Conservation (phyloP, 176 grass and related monocot genomes). For the Saccharum spontaneum region DNA sequence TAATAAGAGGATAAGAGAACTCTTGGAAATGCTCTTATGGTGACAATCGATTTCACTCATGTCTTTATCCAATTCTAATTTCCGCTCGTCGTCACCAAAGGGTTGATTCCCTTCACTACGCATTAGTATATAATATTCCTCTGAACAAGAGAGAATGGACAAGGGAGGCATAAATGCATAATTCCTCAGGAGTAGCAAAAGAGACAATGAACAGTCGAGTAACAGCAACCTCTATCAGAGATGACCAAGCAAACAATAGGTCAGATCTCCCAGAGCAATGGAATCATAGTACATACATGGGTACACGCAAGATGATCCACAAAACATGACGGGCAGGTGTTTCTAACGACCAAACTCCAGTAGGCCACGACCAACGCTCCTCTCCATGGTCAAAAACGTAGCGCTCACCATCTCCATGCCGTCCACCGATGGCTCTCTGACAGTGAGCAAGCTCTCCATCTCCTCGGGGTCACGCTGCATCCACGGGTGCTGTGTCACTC, state of each 20-base stretch:
- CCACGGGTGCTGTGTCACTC: slow-evolving; percentile 12
- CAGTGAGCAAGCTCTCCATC: slow-evolving; percentile 11
- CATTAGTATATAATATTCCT: neutral
- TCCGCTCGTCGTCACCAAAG: too few species aligned
- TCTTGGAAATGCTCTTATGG: neutral
- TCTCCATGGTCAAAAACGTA: neutral
- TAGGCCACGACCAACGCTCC: neutral
- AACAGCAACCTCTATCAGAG: neutral
- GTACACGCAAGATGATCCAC: neutral
- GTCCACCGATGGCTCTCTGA: neutral
- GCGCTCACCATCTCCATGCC: neutral
- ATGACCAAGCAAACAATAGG: neutral
- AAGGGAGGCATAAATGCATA: neutral
- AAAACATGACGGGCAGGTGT: neutral
- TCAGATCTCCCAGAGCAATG: neutral
- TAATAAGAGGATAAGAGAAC: neutral
- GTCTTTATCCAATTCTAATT: neutral
- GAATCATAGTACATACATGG: neutral
- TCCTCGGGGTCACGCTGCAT: slow-evolving; percentile 1
- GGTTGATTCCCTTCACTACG: neutral
- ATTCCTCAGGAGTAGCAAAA: neutral
- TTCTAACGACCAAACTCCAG: slow-evolving; percentile 5
- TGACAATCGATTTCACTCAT: neutral
- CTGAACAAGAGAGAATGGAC: neutral
- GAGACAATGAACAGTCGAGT: neutral